Conservation (phyloP, 225 moss, liverwort and hornwort species). For the Rhytidiadelphus loreus region DNA sequence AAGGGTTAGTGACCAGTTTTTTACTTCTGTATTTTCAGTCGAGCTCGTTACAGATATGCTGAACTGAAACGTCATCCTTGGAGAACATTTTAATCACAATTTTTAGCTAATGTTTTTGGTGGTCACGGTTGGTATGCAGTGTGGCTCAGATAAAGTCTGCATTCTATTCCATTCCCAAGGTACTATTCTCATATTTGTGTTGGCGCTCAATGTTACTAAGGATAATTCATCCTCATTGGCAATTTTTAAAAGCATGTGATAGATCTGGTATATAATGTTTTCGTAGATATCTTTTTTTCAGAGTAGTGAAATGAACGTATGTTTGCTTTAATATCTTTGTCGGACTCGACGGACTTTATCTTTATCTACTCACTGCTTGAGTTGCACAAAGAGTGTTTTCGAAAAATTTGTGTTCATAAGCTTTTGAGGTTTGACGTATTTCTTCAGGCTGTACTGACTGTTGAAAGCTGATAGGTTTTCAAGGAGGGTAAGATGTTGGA, state of each 20-base stretch:
- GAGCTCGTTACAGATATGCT: neutral
- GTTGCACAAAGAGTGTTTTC: neutral
- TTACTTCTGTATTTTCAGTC: neutral
- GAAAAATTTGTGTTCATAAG: neutral
- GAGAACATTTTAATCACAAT: neutral
- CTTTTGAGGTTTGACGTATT: neutral
- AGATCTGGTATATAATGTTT: neutral
- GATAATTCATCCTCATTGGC: neutral
- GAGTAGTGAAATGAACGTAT: neutral
- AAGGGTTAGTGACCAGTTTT: neutral
- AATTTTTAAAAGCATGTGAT: neutral
- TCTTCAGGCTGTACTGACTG: neutral
- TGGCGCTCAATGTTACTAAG: neutral
- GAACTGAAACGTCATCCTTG: neutral
- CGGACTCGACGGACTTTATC: neutral
- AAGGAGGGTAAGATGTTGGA: slow-evolving; percentile 62
- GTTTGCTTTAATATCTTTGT: neutral
- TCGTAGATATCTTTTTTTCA: neutral
- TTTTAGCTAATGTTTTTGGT: neutral
- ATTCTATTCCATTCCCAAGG: slow-evolving; percentile 91
- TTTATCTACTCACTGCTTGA: neutral
- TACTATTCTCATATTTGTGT: neutral
- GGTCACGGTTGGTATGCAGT: slow-evolving; percentile 20
- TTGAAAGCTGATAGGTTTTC: slow-evolving; percentile 45
- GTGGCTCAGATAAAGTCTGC: slow-evolving; percentile 93